Evolutionary conservation across 192 early-diverging fungal genomes (phyloP).

Genomic region (Backusella psychrophila): DNA sequence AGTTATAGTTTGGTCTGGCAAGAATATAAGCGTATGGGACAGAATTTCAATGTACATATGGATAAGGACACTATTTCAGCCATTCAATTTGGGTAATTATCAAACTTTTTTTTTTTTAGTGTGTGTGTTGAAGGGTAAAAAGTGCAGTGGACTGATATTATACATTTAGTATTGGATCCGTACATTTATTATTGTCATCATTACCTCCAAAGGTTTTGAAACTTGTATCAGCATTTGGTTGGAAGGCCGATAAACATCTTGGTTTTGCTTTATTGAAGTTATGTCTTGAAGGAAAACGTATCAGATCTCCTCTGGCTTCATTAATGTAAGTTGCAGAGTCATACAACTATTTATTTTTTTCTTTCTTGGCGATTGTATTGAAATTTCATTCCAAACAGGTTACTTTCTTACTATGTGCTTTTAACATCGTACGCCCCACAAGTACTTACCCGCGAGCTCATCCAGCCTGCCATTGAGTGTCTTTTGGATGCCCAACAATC

Average conservation of each 20-base stretch:
- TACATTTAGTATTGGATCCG: slow-evolving; percentile 33
- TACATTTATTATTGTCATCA: slow-evolving; percentile 29
- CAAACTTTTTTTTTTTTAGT: too few relatives aligned
- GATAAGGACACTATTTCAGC: slow-evolving; percentile 37
- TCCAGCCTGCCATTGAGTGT: slow-evolving; percentile 35
- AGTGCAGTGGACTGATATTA: not conserved
- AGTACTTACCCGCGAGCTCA: slow-evolving; percentile 27
- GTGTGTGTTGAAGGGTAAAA: not conserved
- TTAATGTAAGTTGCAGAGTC: slow-evolving; percentile 40
- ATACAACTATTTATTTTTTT: not conserved
- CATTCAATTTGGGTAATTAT: slow-evolving; percentile 37
- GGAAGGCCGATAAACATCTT: slow-evolving; percentile 50
- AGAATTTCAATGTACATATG: slow-evolving; percentile 29
- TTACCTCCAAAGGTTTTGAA: slow-evolving; percentile 33
- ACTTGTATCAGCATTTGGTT: slow-evolving; percentile 54
- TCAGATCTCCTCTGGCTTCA: slow-evolving; percentile 51
- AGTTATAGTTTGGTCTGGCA: slow-evolving; percentile 41
- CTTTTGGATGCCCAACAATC: slow-evolving; percentile 34
- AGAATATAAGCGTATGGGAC: slow-evolving; percentile 41
- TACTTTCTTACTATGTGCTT: slow-evolving; percentile 35
- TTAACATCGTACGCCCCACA: slow-evolving; percentile 38
- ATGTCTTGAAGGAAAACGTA: slow-evolving; percentile 44
- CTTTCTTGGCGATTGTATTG: not conserved
- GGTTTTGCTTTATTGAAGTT: slow-evolving; percentile 52
- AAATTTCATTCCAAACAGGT: slow-evolving; percentile 2